Evolutionary conservation across 805 yeast genomes (phyloP), one percentile per base, ranked within the genome.

Genomic region (Crinitomyces ghanaensis): DNA sequence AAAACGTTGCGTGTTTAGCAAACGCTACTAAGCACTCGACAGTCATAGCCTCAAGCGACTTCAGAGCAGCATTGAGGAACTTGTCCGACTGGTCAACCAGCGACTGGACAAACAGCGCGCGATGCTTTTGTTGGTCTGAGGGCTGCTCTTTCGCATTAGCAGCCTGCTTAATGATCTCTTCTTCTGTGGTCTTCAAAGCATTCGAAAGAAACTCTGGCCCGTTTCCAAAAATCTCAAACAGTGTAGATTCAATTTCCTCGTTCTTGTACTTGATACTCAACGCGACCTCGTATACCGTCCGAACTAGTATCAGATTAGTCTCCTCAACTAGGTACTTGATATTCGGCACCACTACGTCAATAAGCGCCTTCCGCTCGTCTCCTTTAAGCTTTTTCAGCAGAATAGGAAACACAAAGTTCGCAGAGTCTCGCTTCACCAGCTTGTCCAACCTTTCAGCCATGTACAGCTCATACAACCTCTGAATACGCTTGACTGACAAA

Each of bases 1-100:
- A 83, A 45, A 82, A 85, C 2, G 85, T 91, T 6, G 95, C 93
- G 53, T 88, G 95, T 45, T 63, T 65, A 48, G 93, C 79, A 80
- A 88, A 75, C 48, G 76, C 78, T 19, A 72, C 45, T 21, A 84
- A 55, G 40, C 73, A 65, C 39, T 72, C 79, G n/a, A 58, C 58
- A 9, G 80, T 77, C 37, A 80, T 53, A 2, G 66, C 66, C 33
- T 82, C 53, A 38, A 80, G 55, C 37, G 76, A 72, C 33, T 72
- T 74, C 50, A 81, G 63, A 1, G 74, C 66, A 28, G 34, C 31
- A n/a, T 29, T 29, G 9, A 77, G 63, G 40, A 82, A 74, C 31
- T 62, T 59, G 19, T 65, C 63, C 46, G 82, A 88, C 48, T 74
- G 80, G 21, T 69, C 70, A 51, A 83, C 72, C 36, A 85, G 59